Evolutionary conservation across 1,284 basidiomycete genomes (phyloP), one percentile per base, ranked within the genome.

Genomic region (Heterobasidion irregulare): DNA sequence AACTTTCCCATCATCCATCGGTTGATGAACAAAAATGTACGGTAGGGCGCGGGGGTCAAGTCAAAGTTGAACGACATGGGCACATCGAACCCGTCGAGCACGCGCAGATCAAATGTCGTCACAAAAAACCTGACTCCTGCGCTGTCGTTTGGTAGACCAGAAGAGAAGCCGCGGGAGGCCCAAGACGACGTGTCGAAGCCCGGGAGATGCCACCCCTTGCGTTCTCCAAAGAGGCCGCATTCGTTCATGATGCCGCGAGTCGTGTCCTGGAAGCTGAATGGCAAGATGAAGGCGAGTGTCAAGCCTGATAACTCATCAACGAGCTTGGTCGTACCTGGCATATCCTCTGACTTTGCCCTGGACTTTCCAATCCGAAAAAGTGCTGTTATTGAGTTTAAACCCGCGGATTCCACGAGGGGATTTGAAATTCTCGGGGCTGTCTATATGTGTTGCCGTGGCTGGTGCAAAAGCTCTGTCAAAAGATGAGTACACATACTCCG

Each of bases 1-100:
- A 84, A 70, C 67, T 89, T 90, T 7, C 89, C 89, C 79, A 88
- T 89, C 76, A 85, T 83, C 89, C 89, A 92, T n/a, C 89, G 89
- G 62, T 92, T 92, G 33, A 92, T 84, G 57, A 86, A 92, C 52
- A 92, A 59, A 47, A 82, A 71, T 1, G 84, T 85, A 32, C 89
- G 77, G 62, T 89, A 92, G n/a, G 84, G 75, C 46, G 10, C 46
- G 9, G 54, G 5, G 38, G 38, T 58, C 13, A 56, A 75, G 53
- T 82, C 78, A 63, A 90, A 91, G 2, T 75, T 79, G 65, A 91
- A 88, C 33, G 82, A 86, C 61, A 89, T 70, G 56, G 78, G 76
- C 6, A 79, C 78, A 62, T 91, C 89, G 41, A 80, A 67, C 9
- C 75, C 80, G n/a, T 64, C 61, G 0, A 82, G 80, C 36, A 90